These are phyloP conservation scores for Quaeritorhiza haematococci DNA, from an alignment of 371 early-diverging fungal species.

Conservation along the genomic window DNA sequence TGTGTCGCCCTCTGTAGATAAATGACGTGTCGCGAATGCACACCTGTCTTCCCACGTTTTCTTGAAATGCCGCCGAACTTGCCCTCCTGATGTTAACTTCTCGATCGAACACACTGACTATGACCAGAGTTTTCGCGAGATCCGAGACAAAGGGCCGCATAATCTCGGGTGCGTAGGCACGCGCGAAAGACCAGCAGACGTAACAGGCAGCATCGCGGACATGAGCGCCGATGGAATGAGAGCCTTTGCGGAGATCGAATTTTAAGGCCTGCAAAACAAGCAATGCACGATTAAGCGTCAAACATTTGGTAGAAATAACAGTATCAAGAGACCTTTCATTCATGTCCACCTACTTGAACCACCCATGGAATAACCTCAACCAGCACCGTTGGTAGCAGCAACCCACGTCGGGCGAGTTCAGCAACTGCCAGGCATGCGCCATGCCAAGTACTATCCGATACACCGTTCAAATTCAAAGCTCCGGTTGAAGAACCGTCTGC, in stretches of 20 bases:
- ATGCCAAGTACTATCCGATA: conserved; percentile 90
- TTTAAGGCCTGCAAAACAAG: conserved; percentile 56
- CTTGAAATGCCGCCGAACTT: conserved; percentile 94
- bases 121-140: conserved; percentile 70
- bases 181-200: conserved; percentile 94
- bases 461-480: conserved; percentile 17
- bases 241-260: conserved; percentile 83
- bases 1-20: background rate
- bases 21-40: conserved; percentile 6
- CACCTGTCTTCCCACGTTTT: conserved; percentile 90
- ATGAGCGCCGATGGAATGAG: conserved; percentile 86
- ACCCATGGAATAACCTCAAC: conserved; percentile 73
- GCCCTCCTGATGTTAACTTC: conserved; percentile 94
- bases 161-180: conserved; percentile 75
- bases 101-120: conserved; percentile 77
- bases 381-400: conserved; percentile 68
- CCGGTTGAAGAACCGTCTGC: too few species aligned
- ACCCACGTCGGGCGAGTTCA: conserved; percentile 82
- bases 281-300: background rate
- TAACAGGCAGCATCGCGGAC: conserved; percentile 96
- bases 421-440: conserved; percentile 90
- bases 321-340: too few species aligned
- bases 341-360: conserved; percentile 32
- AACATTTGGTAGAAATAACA: too few species aligned
- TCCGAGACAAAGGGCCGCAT: conserved; percentile 53